Evolutionary conservation across 257 asterid species (phyloP), one percentile per base, ranked within the genome.

Genomic region (Craterostigma plantagineum): DNA sequence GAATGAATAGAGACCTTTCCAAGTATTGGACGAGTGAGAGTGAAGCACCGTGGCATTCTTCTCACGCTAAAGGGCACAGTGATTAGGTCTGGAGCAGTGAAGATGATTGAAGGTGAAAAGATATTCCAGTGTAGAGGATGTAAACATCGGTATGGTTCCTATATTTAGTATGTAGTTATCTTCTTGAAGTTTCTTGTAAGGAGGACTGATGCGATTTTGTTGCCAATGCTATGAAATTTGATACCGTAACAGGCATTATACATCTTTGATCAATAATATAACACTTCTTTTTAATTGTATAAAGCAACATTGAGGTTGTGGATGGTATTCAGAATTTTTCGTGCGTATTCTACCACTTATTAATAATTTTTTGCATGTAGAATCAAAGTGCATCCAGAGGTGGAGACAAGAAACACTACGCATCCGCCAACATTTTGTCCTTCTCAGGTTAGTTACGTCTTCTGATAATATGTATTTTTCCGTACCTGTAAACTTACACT

Each of bases 81-180:
- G 44, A 87, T 83, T 48, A 69, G 98, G 70, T 79, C 95, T 43
- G 92, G 98, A 62, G 76, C 95, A 46, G 67, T 82, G 49, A 87
- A 83, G 79, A 82, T 87, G 98, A 79, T 83, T 55, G 92, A 87
- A 79, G 95, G 95, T 42, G 92, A 79, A 66, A 87, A 75, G 79
- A 54, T 57, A 41, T 90, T 66, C 41, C 91, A 79, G 71, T 90
- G 98, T 53, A 70, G 81, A 53, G 63, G 62, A 38, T 90, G 98
- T 61, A 82, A 76, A 68, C 79, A 74, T 73, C 81, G 98, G 98
- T 87, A 50, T 51, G 58, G 36, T 40, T 45, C 45, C 7, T 35
- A 51, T 57, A 48, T 23, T 57, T 60, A 36, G 40, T 12, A 9
- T 12, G 14, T 41, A 12, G 45, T 15, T 15, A 16, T 41, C 16